Base-by-base conservation (phyloP, 176 grass and related monocot genomes). In the Aegilops tauschii region DNA sequence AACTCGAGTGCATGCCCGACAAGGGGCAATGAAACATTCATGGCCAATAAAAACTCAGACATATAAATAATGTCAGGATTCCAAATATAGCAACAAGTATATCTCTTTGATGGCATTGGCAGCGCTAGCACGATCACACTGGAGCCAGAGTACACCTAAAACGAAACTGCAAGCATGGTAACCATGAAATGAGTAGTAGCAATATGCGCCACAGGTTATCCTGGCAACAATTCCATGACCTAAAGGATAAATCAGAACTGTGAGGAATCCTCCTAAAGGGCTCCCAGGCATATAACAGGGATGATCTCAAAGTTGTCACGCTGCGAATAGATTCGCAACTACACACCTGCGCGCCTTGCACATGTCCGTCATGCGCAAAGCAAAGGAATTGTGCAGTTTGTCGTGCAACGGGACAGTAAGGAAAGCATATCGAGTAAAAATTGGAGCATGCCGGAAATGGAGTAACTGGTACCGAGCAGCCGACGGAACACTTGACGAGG, bases 401-500 rank as follows among this genome's bases (percentile, higher is more conserved):
- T 77, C 2, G 40, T 59, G 49, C 28, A 73, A 9, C 5, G 32
- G 20, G 63, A 72, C 34, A 77, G 21, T 64, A 72, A 63, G 52
- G 40, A 17, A 39, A 58, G 84, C 50, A 29, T 56, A 54, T 27
- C 56, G 20, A 31, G n/a, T 8, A 65, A 31, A 11, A 61, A 77
- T 27, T 42, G 61, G 20, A 69, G 47, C n/a, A 29, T 56, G 81
- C 13, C 61, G 27, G 13, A 83, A 10, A 77, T 77, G 65, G 32
- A 61, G 31, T 5, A 39, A 61, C 36, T 25, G 69, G 61, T 65
- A 93, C 93, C 93, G 83, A 79, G 37, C 80, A 92, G 5, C 59
- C 70, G 42, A 88, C 76, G 34, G 61, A 76, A 71, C 21, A 23
- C 71, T 39, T 85, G 84, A 96, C 77, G 71, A 94, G 88, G 47